Percentiles rank a stretch among this genome's conserved stretches.
phyloP scores from a whole-genome alignment of 2,329 filamentous ascomycete genomes.

The Trichoderma breve region DNA sequence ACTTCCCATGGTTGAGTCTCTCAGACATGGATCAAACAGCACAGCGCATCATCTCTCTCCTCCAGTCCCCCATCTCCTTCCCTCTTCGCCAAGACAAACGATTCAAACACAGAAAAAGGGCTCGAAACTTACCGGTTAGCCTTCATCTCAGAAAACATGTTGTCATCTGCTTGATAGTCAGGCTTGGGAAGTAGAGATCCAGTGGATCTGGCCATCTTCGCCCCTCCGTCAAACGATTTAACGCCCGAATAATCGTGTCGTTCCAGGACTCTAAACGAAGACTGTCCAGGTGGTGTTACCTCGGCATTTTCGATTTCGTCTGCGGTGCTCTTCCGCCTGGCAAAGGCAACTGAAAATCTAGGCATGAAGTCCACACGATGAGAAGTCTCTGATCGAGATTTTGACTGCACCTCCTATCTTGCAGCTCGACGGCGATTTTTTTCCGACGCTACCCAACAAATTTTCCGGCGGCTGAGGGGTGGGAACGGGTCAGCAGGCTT shows the following conservation, averaged over 20 bases:
- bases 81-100: not conserved
- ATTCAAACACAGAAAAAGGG: not conserved
- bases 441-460: conserved; percentile 11
- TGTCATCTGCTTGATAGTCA: conserved; percentile 48
- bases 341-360: conserved; percentile 60
- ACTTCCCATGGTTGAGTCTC: not conserved
- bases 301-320: conserved; percentile 53
- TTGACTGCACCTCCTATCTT: conserved; percentile 18
- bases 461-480: conserved; percentile 15
- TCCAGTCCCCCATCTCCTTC: not conserved
- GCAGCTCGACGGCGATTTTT: conserved; percentile 22
- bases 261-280: conserved; percentile 60
- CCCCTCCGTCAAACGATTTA: conserved; percentile 53
- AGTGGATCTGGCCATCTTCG: conserved; percentile 40
- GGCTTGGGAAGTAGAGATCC: conserved; percentile 37
- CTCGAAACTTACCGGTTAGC: conserved; percentile 49
- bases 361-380: conserved; percentile 51
- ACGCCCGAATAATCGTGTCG: conserved; percentile 45
- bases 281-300: conserved; percentile 42
- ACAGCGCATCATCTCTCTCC: not conserved
- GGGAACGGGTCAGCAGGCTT: conserved; percentile 12
- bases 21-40: not conserved
- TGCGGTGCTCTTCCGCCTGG: conserved; percentile 59
- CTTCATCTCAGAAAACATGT: conserved; percentile 58
- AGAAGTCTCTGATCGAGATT: not conserved